Base-by-base conservation (phyloP, 208 protist genomes). In the Lotmaria passim region DNA sequence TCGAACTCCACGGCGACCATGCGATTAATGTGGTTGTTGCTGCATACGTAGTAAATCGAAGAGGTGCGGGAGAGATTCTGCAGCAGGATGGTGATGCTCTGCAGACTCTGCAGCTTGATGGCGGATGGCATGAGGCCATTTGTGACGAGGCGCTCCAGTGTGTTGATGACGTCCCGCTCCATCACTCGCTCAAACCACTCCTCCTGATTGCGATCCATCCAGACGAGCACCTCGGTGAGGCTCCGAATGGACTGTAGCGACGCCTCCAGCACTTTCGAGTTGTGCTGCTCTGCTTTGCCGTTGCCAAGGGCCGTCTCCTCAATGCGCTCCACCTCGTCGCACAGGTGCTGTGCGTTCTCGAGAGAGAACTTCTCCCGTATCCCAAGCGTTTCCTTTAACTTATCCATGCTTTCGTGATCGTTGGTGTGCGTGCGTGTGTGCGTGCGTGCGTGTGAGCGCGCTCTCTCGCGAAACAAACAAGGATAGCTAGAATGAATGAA, bases 1-100 rank as follows among this genome's bases (percentile, higher is more conserved):
- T 93, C 81, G 51, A 93, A 63, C 52, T 85, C 64, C 38, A 90
- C 83, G 28, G 85, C 82, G 43, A 97, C 90, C 64, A 97, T 91
- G 34, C 83, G 79, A 53, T 97, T 97, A 34, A 97, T 74, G 69
- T 91, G 89, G 59, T 95, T 92, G 73, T 94, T 93, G 73, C 87
- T 94, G 77, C 88, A 94, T 10, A 95, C 30, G 48, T 87, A 87
- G 59, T 90, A 95, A 15, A 93, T 60, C 12, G 87, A 94, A 8
- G 79, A 77, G 36, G 74, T 56, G 14, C 84, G 75, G 0, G 75
- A 85, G 0, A 97, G 59, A 53, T 95, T 95, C 56, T 94, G 87
- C 46, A 97, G 69, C 30, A 97, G 52, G 50, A 95, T 66, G 3
- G 88, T 91, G 8, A 97, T 75, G 53, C 75, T 90, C 60, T 89